Evolutionary conservation across 208 protist genomes (phyloP).

Genomic region (Acanthamoeba triangularis): DNA sequence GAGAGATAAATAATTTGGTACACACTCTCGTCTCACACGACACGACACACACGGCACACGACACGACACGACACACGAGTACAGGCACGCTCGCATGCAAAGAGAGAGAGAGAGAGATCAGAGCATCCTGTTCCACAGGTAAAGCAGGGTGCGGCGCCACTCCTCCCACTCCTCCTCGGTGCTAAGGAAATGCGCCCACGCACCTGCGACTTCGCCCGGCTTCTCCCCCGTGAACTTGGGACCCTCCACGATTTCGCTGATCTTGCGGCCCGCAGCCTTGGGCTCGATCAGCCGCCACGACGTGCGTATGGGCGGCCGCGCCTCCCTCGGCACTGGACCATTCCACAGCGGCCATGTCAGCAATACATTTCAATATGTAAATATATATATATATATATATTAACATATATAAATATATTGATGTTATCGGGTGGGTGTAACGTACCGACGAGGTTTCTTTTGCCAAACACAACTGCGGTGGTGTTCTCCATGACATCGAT

Average conservation of each 20-base stretch:
- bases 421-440: background rate
- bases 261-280: conserved; percentile 12
- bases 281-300: conserved; percentile 63
- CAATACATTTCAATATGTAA: background rate
- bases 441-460: conserved; percentile 31
- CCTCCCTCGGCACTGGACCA: conserved; percentile 1
- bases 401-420: background rate
- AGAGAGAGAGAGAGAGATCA: too few relatives aligned
- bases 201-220: conserved; percentile 33
- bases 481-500: conserved; percentile 1
- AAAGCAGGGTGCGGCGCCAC: background rate
- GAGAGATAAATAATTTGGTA: background rate
- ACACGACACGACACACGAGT: too few relatives aligned
- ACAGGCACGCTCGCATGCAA: background rate
- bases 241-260: conserved; percentile 52
- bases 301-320: background rate
- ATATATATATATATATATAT: background rate
- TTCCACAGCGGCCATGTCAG: background rate
- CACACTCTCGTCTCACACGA: background rate
- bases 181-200: conserved; percentile 23
- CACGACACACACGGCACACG: background rate
- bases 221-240: conserved; percentile 5
- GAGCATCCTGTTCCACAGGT: background rate
- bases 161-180: conserved; percentile 16
- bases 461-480: conserved; percentile 16